Conservation (phyloP, 768 basidiomycete genomes). For the Trametes villosa region DNA sequence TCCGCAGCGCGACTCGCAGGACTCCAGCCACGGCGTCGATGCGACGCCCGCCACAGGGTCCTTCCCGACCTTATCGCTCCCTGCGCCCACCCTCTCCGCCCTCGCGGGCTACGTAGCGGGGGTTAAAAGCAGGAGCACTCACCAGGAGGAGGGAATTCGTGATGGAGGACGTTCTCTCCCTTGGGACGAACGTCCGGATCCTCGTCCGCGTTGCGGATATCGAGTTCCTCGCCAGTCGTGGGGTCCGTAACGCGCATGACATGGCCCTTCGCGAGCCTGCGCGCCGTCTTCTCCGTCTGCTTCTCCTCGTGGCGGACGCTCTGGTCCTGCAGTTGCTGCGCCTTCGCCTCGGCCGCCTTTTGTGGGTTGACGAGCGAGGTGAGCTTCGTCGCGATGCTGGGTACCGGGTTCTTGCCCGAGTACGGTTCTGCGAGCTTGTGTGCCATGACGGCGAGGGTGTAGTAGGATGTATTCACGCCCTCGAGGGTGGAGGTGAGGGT, state of each 20-base stretch:
- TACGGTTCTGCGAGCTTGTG: conserved; percentile 36
- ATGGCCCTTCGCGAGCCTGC: conserved; percentile 34
- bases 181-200: conserved; percentile 27
- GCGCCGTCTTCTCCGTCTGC: conserved; percentile 30
- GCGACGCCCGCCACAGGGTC: too few species aligned
- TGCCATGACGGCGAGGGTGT: conserved; percentile 25
- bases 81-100: too few species aligned
- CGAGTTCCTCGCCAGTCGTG: conserved; percentile 50
- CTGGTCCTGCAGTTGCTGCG: conserved; percentile 33
- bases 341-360: conserved; percentile 36
- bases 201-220: conserved; percentile 49
- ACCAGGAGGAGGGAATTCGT: conserved; percentile 37
- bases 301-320: conserved; percentile 30
- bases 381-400: conserved; percentile 35
- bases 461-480: not conserved
- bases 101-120: too few species aligned
- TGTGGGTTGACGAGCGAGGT: conserved; percentile 35
- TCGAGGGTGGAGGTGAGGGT: not conserved
- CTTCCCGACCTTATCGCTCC: too few species aligned
- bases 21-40: too few species aligned
- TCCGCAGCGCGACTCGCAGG: too few species aligned
- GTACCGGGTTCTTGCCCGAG: conserved; percentile 40
- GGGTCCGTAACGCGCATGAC: conserved; percentile 49
- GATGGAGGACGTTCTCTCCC: conserved; percentile 37
- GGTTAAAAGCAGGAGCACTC: conserved; percentile 1